Evolutionary conservation across 805 yeast genomes (phyloP), one percentile per base, ranked within the genome.

Genomic region (Wickerhamomyces sydowiorum): DNA sequence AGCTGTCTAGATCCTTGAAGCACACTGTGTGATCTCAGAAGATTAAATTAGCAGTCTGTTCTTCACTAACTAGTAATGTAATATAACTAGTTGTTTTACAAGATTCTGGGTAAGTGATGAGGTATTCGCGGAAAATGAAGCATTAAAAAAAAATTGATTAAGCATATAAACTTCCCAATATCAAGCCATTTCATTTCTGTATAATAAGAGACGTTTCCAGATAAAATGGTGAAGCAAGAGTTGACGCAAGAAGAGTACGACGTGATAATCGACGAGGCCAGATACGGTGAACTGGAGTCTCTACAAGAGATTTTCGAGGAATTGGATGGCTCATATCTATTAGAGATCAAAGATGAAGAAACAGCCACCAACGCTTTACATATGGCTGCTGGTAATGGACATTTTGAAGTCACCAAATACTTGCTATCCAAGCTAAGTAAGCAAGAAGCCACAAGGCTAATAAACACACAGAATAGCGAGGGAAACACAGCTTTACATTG

Each of bases 401-500:
- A 91, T 59, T 49, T 67, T 5, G 89, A 81, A 24, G 78, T 81
- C 4, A 75, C 86, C 21, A 64, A 75, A 53, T 84, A 73, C 52
- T 60, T 89, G 21, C 57, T 88, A 25, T 65, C 75, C 0, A 56
- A 78, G 23, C 44, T 80, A 5, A 54, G 72, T 1, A 60, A 67
- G 25, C 65, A 61, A 7, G 72, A 78, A 9, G 76, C 78, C 14
- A 62, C 59, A n/a, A 48, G 51, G 14, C 61, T 75, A 32, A 72
- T 79, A 17, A 73, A 77, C 46, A 55, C 62, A 17, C 71, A 68
- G 42, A 93, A 93, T 59, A 84, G 78, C 38, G 78, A 84, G 18
- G 99, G 98, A 2, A 93, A 93, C 61, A 90, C 99, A 0, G 85
- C 98, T 1, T 70, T 93, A 49, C 98, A 93, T 61, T 93, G 99